phyloP scores from a whole-genome alignment of 768 basidiomycete species.

The Rhizopogon vesiculosus region DNA sequence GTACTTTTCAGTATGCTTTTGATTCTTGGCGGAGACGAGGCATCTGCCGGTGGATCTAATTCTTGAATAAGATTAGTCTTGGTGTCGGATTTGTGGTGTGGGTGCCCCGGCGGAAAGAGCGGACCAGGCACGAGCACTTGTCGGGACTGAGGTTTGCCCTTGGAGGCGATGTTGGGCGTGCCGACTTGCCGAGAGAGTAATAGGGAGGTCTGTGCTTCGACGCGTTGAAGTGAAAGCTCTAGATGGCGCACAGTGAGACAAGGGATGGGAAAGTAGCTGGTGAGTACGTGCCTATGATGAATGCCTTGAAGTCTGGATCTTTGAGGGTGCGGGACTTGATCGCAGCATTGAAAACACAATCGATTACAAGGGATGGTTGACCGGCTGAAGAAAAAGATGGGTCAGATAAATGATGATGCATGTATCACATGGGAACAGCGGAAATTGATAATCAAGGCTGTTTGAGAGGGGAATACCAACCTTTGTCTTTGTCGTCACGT shows the following conservation, averaged over 20 bases:
- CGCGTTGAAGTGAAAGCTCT: slow-evolving; percentile 69
- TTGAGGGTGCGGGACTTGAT: slow-evolving; percentile 55
- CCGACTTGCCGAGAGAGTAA: slow-evolving; percentile 62
- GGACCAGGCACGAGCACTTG: slow-evolving; percentile 49
- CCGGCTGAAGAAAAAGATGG: slow-evolving; percentile 44
- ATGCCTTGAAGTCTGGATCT: slow-evolving; percentile 63
- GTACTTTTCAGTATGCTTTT: slow-evolving; percentile 42
- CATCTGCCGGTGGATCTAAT: slow-evolving; percentile 41
- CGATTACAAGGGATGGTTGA: slow-evolving; percentile 65
- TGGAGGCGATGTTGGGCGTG: slow-evolving; percentile 73
- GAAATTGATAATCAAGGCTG: slow-evolving; percentile 9
- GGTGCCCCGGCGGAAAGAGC: slow-evolving; percentile 28
- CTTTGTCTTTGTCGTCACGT: slow-evolving; percentile 64
- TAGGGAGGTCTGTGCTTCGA: slow-evolving; percentile 58
- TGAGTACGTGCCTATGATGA: slow-evolving; percentile 54
- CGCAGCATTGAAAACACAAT: slow-evolving; percentile 59
- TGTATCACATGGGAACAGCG: slow-evolving; percentile 1
- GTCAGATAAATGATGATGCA: not conserved
- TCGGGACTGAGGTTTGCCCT: slow-evolving; percentile 62
- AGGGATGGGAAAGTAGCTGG: slow-evolving; percentile 2
- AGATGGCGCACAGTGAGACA: slow-evolving; percentile 8
- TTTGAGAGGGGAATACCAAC: slow-evolving; percentile 34
- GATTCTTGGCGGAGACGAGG: slow-evolving; percentile 14
- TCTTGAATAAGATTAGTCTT: slow-evolving; percentile 17
- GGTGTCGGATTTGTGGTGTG: slow-evolving; percentile 7